Conservation (phyloP, 495 filamentous ascomycete species). For the Lasiosphaeria miniovina region DNA sequence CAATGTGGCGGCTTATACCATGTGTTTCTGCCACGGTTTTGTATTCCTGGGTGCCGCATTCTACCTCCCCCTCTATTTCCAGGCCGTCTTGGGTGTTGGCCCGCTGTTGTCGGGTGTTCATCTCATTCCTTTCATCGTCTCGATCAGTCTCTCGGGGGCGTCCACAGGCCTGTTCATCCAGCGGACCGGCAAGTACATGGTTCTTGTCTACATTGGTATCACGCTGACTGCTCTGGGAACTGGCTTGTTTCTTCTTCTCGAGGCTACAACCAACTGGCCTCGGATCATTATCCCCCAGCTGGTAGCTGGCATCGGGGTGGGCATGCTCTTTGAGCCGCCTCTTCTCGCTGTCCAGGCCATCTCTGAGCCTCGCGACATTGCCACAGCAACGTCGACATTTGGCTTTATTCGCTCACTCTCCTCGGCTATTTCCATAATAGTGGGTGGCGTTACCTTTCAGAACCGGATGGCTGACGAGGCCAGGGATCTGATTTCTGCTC, state of each 20-base stretch:
- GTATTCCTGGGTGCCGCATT: slow-evolving; percentile 68
- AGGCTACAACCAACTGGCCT: slow-evolving; percentile 40
- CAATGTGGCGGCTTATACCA: slow-evolving; percentile 53
- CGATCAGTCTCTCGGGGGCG: slow-evolving; percentile 59
- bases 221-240: slow-evolving; percentile 55
- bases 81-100: slow-evolving; percentile 65
- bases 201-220: slow-evolving; percentile 51
- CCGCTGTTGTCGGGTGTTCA: slow-evolving; percentile 74
- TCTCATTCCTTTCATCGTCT: slow-evolving; percentile 66
- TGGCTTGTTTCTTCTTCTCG: slow-evolving; percentile 59
- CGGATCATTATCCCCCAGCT: slow-evolving; percentile 59
- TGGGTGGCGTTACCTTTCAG: slow-evolving; percentile 74
- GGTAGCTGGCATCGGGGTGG: slow-evolving; percentile 61
- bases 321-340: slow-evolving; percentile 65
- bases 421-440: slow-evolving; percentile 65
- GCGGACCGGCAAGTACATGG: slow-evolving; percentile 57
- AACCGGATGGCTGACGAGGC: slow-evolving; percentile 45
- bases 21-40: slow-evolving; percentile 61
- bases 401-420: slow-evolving; percentile 68
- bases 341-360: slow-evolving; percentile 69
- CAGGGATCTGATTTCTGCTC: slow-evolving; percentile 26
- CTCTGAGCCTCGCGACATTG: slow-evolving; percentile 62
- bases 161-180: slow-evolving; percentile 63
- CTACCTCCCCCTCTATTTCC: slow-evolving; percentile 73
- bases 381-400: slow-evolving; percentile 68